Percentiles rank a stretch among this genome's conserved stretches.
Conservation (phyloP, 805 yeast species). For the Kazachstania kunashirensis region DNA sequence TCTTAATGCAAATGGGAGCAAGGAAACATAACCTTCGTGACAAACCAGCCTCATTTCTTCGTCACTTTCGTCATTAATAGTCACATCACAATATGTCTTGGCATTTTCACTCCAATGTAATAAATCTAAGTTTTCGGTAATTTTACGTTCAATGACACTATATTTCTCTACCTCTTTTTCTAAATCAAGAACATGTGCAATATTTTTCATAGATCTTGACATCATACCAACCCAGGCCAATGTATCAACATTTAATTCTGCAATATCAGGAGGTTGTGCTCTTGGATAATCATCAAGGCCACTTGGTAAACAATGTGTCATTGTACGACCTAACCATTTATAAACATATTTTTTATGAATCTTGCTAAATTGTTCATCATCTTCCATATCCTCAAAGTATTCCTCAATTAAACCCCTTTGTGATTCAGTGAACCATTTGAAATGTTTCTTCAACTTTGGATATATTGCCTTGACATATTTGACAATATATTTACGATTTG, state of each 20-base stretch:
- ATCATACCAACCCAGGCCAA: constrained; percentile 90
- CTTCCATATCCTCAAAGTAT: constrained; percentile 38
- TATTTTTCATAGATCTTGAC: constrained; percentile 69
- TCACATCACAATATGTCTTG: constrained; percentile 69
- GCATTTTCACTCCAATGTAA: constrained; percentile 72
- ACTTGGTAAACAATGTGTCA: constrained; percentile 77
- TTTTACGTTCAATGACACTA: constrained; percentile 41
- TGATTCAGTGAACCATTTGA: constrained; percentile 72
- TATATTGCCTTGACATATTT: constrained; percentile 56
- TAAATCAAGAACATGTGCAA: constrained; percentile 55
- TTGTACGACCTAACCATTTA: constrained; percentile 90
- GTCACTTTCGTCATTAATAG: constrained; percentile 59
- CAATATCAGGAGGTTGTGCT: constrained; percentile 66
- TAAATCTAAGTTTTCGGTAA: constrained; percentile 54
- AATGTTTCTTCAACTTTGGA: constrained; percentile 68
- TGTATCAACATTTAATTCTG: constrained; percentile 85
- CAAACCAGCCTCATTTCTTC: constrained; percentile 53
- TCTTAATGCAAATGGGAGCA: constrained; percentile 75
- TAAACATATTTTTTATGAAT: constrained; percentile 54
- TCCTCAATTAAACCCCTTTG: constrained; percentile 69
- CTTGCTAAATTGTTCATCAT: constrained; percentile 26
- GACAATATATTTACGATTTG: constrained; percentile 48
- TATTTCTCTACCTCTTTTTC: constrained; percentile 51
- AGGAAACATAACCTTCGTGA: constrained; percentile 77
- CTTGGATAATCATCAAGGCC: constrained; percentile 96